These are phyloP conservation scores for Pelargonium cotyledonis DNA, from an alignment of 441 rosid species.

Conservation along the genomic window DNA sequence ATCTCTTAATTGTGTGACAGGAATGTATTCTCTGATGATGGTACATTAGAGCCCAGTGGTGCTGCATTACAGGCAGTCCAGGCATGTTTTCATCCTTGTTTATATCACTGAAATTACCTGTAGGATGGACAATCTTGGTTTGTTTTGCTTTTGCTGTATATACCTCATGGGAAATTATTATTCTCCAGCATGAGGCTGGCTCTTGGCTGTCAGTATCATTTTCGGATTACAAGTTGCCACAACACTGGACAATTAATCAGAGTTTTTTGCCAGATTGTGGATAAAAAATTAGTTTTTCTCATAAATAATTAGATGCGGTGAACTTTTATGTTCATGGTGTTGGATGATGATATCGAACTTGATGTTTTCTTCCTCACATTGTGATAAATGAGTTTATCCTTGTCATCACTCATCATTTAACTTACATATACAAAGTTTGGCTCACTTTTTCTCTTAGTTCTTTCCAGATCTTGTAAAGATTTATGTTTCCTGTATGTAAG, in stretches of 20 bases:
- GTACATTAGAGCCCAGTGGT: constrained; percentile 51
- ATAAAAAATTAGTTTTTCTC: neutral
- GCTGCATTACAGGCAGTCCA: constrained; percentile 55
- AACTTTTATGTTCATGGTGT: neutral
- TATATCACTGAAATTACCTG: constrained; percentile 10
- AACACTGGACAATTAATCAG: neutral
- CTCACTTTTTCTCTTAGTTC: neutral
- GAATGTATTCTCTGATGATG: constrained; percentile 88
- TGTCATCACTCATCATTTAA: neutral
- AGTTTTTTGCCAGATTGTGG: neutral
- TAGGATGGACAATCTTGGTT: too few relatives aligned
- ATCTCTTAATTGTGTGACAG: constrained; percentile 37
- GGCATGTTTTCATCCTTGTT: constrained; percentile 47
- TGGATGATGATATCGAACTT: neutral
- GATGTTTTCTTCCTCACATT: constrained; percentile 1
- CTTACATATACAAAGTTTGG: neutral
- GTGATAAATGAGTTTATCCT: too few relatives aligned
- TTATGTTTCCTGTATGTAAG: constrained; percentile 1
- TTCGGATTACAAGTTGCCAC: neutral
- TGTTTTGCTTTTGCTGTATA: too few relatives aligned
- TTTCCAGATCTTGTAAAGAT: neutral
- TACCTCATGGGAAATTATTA: neutral
- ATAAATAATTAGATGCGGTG: neutral
- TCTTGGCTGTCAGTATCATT: neutral
- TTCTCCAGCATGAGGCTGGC: neutral